Evolutionary conservation across 163 green algal genomes (phyloP).

Genomic region (Volvox carteri): DNA sequence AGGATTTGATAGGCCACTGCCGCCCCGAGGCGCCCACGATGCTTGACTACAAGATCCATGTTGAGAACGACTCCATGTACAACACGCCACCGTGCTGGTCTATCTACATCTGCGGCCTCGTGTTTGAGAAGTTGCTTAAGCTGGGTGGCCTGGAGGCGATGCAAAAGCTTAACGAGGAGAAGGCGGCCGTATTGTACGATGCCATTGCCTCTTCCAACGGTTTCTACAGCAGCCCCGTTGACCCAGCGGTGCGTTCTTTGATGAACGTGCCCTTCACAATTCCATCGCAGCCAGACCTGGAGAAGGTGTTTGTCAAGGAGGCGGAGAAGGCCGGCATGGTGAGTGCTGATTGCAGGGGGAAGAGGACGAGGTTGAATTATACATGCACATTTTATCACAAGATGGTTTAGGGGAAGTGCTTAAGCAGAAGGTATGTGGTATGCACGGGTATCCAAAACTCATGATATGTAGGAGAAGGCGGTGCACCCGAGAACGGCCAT

Average conservation of each 20-base stretch:
- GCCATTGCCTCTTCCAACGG: constrained; percentile 91
- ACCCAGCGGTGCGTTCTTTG: constrained; percentile 83
- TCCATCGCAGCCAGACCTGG: constrained; percentile 89
- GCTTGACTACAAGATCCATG: constrained; percentile 93
- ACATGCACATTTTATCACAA: no score
- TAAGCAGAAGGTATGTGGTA: no score
- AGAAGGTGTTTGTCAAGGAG: constrained; percentile 93
- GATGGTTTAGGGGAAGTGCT: no score
- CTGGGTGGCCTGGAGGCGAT: constrained; percentile 86
- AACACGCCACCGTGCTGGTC: constrained; percentile 99
- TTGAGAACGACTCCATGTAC: constrained; percentile 95
- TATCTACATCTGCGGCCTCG: constrained; percentile 98
- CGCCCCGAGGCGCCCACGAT: constrained; percentile 88
- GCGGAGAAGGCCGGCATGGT: constrained; percentile 84
- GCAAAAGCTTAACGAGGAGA: constrained; percentile 85
- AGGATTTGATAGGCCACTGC: constrained; percentile 94
- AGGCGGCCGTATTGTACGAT: constrained; percentile 95
- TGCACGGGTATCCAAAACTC: no score
- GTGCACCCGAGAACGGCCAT: no score
- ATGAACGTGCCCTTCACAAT: constrained; percentile 99
- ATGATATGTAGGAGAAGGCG: no score
- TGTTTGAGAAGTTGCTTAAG: constrained; percentile 94
- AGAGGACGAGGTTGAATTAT: background rate
- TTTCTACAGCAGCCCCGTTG: constrained; percentile 96
- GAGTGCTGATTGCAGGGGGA: constrained; percentile 19